Base-by-base conservation (phyloP, 2,329 filamentous ascomycete species). In the Macrophomina phaseolina region DNA sequence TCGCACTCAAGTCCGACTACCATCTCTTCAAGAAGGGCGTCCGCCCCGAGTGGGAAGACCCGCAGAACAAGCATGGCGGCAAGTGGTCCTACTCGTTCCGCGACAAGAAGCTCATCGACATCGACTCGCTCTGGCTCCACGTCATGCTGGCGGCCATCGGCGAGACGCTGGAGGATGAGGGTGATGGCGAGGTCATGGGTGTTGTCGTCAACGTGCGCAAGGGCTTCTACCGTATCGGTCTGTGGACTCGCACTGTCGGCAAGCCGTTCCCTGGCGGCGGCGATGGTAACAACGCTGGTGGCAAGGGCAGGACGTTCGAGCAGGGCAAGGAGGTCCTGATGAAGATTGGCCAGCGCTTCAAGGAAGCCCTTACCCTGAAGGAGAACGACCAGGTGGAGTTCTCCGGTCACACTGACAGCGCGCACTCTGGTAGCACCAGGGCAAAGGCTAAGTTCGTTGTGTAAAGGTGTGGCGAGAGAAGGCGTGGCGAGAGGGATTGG, bases 41-140 rank as follows among this genome's bases (percentile, higher is more conserved):
- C 70, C 92, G 95, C 70, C 95, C 95, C 42, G 96, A 99, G 83
- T 99, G 95, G 95, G 95, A 99, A 82, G 95, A 99, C 79, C 86
- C 89, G 32, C 93, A 98, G 84, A 99, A 99, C 86, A 99, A 98
- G 87, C 93, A 98, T 80, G 95, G 95, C 74, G 95, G 95, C 82
- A 97, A 97, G 83, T 99, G 95, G 95, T 94, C 94, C 32, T 98
- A 96, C 84, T 91, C 92, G 76, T 97, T 97, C 89, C 97, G 96
- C 85, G 93, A 97, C 74, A 97, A 97, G 88, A 90, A 91, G 76
- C 88, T 85, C 72, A 87, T 97, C 78, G 92, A 94, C 74, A 96
- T 97, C 79, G 94, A 99, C 78, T 91, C 94, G 67, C 87, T 97
- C 65, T 99, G 95, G 95, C 89, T 99, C 68, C 92, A 98, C 80